Evolutionary conservation across 345 rosid genomes (phyloP).

Genomic region (Rubroshorea leprosula): DNA sequence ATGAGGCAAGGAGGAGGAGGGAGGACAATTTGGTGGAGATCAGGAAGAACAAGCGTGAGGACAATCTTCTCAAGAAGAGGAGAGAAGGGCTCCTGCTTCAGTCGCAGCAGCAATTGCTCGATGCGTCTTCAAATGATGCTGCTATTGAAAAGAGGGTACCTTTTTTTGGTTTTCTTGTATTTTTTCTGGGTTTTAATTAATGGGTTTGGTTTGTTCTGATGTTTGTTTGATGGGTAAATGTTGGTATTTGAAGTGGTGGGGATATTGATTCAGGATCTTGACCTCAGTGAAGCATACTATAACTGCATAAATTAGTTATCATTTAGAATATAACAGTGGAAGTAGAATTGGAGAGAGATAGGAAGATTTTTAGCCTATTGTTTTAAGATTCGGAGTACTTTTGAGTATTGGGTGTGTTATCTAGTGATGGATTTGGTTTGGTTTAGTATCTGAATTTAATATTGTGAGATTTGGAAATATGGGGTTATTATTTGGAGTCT

Average conservation of each 20-base stretch:
- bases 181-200: slow-evolving; percentile 9
- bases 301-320: slow-evolving; percentile 1
- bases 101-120: slow-evolving; percentile 33
- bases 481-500: too few species aligned
- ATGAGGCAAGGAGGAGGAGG: slow-evolving; percentile 44
- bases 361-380: not conserved
- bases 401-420: not conserved
- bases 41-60: slow-evolving; percentile 43
- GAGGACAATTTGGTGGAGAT: slow-evolving; percentile 52
- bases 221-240: not conserved
- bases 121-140: slow-evolving; percentile 28
- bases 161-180: not conserved
- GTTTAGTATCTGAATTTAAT: not conserved
- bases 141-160: slow-evolving; percentile 45
- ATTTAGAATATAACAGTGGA: not conserved
- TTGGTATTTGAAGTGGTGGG: slow-evolving; percentile 3
- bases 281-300: not conserved
- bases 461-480: too few species aligned
- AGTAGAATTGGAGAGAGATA: not conserved
- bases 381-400: not conserved
- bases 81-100: slow-evolving; percentile 44
- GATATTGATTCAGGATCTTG: slow-evolving; percentile 18
- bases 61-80: slow-evolving; percentile 49
- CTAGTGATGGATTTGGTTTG: not conserved
- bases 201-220: slow-evolving; percentile 19